A percentile compares a stretch with the other conserved stretches of the same genome.
phyloP scores from a whole-genome alignment of 306 rosid genomes.

The Lathyrus oleraceus region DNA sequence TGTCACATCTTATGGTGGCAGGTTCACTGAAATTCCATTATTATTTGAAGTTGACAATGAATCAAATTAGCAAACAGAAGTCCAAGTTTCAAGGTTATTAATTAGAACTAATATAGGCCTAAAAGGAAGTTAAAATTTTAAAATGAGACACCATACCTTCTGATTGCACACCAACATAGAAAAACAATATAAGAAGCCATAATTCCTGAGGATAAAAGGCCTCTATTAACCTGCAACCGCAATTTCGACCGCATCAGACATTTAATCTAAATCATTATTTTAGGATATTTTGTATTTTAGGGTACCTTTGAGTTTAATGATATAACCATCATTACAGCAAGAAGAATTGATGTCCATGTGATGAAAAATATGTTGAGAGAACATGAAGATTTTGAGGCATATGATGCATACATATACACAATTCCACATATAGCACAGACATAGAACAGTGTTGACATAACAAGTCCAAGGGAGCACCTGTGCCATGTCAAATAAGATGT shows the following conservation, averaged over 20 bases:
- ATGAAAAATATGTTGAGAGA: conserved; percentile 79
- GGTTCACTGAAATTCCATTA: conserved; percentile 68
- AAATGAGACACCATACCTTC: conserved; percentile 48
- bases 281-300: no score
- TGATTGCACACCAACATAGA: conserved; percentile 85
- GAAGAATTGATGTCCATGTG: conserved; percentile 82
- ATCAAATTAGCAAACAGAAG: not conserved
- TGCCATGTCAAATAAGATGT: conserved; percentile 28
- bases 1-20: conserved; percentile 53
- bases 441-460: conserved; percentile 70
- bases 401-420: conserved; percentile 53
- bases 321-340: conserved; percentile 60
- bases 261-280: no score
- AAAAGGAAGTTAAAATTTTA: not conserved
- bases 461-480: conserved; percentile 80
- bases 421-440: conserved; percentile 66
- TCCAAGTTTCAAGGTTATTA: no score
- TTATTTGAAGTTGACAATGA: not conserved
- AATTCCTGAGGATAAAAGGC: conserved; percentile 84
- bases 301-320: conserved; percentile 81
- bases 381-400: conserved; percentile 58
- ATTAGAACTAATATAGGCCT: no score
- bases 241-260: no score
- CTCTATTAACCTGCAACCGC: conserved; percentile 73
- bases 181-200: conserved; percentile 86